These are phyloP conservation scores for Diaporthe citri DNA, from an alignment of 2,329 filamentous ascomycete genomes.

Conservation along the genomic window DNA sequence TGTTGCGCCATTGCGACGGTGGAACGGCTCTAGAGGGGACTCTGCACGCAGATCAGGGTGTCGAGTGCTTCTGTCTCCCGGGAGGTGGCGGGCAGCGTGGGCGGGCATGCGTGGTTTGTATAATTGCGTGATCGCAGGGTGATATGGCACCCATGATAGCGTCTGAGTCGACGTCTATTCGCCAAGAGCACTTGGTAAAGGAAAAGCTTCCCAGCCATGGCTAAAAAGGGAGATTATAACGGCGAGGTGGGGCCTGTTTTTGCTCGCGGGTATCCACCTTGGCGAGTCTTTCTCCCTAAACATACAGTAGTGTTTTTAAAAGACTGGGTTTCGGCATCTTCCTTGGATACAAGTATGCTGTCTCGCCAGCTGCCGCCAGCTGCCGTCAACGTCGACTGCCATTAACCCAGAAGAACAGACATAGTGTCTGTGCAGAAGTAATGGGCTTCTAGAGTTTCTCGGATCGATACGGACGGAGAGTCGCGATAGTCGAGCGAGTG, in stretches of 20 bases:
- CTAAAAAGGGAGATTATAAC: constrained; percentile 22
- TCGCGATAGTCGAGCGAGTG: not conserved
- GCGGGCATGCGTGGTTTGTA: not conserved
- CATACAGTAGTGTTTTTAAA: not conserved
- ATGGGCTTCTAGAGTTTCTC: not conserved
- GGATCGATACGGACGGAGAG: not conserved
- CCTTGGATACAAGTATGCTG: not conserved
- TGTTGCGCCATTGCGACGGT: constrained; percentile 29
- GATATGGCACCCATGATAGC: constrained; percentile 20
- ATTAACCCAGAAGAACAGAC: not conserved
- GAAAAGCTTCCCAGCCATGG: constrained; percentile 3
- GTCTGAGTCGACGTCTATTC: constrained; percentile 2
- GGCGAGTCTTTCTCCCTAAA: not conserved
- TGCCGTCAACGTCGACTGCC: not conserved
- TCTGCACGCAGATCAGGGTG: constrained; percentile 3
- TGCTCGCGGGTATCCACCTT: not conserved
- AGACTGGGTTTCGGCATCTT: not conserved
- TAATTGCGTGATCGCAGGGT: constrained; percentile 21
- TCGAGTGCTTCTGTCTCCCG: not conserved
- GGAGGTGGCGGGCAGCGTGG: not conserved
- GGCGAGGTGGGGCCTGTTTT: constrained; percentile 11
- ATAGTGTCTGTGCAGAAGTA: not conserved
- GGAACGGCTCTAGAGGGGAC: no score
- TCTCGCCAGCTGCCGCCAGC: not conserved
- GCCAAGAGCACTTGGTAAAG: constrained; percentile 5